Conservation (phyloP, 805 yeast species). For the Schwanniomyces yamadae region DNA sequence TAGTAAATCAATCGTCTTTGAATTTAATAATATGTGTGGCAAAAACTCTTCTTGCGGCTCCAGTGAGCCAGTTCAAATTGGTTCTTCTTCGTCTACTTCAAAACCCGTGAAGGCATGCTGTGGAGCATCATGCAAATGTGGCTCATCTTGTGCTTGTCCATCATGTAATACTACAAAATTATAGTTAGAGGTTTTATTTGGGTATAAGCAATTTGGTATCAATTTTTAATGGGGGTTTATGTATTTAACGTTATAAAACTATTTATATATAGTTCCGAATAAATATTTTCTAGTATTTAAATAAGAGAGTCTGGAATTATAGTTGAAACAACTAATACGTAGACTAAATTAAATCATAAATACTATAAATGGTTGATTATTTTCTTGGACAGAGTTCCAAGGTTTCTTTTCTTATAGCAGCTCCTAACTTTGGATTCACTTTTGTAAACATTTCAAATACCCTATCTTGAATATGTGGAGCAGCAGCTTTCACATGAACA, state of each 20-base stretch:
- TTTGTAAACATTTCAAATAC: constrained; percentile 74
- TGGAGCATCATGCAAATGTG: constrained; percentile 32
- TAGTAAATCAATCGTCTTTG: not conserved
- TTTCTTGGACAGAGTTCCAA: constrained; percentile 51
- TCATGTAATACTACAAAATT: constrained; percentile 45
- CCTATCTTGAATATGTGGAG: constrained; percentile 72
- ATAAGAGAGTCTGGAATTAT: no score
- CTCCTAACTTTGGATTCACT: constrained; percentile 69
- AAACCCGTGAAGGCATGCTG: constrained; percentile 4
- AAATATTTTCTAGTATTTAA: no score
- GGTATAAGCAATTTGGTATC: no score
- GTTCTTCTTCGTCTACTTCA: not conserved
- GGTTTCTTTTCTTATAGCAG: constrained; percentile 62
- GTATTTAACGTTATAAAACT: no score
- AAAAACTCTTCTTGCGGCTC: constrained; percentile 3
- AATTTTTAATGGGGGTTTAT: no score
- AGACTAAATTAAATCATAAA: not conserved
- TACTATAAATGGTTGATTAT: constrained; percentile 16
- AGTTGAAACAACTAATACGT: constrained; percentile 1
- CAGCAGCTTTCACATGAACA: constrained; percentile 68
- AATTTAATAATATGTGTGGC: constrained; percentile 2
- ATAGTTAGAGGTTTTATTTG: constrained; percentile 17
- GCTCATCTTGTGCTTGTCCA: constrained; percentile 38
- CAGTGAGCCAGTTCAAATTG: not conserved
- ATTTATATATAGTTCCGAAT: no score